A percentile compares a stretch with the other conserved stretches of the same genome.
phyloP scores from a whole-genome alignment of 108 stramenopile species.

The Asterionellopsis glacialis region DNA sequence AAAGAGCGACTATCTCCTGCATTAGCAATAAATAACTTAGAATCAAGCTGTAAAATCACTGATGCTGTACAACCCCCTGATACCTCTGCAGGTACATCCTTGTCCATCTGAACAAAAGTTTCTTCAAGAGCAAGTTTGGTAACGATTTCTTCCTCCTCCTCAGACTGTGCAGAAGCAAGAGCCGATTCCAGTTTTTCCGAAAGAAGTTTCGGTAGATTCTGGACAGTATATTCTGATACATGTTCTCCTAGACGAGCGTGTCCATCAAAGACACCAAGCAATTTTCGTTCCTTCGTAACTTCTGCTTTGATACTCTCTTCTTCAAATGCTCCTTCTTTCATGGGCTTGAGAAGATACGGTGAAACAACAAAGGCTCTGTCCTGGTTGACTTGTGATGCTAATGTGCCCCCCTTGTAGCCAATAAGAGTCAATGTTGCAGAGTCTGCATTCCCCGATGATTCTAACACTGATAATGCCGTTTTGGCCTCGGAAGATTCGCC shows the following conservation, averaged over 20 bases:
- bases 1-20: constrained; percentile 76
- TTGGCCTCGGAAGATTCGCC: no score
- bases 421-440: constrained; percentile 46
- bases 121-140: constrained; percentile 30
- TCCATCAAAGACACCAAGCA: constrained; percentile 83
- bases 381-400: constrained; percentile 56
- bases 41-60: constrained; percentile 54
- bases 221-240: constrained; percentile 64
- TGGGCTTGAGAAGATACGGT: constrained; percentile 21
- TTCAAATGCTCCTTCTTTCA: background rate
- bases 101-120: constrained; percentile 55
- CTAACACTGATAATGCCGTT: constrained; percentile 13
- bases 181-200: constrained; percentile 34
- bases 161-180: background rate
- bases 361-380: constrained; percentile 48
- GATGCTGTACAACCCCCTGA: constrained; percentile 75
- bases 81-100: constrained; percentile 50
- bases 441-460: constrained; percentile 24
- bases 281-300: constrained; percentile 10
- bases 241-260: constrained; percentile 68
- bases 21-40: constrained; percentile 71
- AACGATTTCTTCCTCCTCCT: constrained; percentile 17
- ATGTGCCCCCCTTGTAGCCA: constrained; percentile 54
- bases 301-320: constrained; percentile 1
- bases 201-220: constrained; percentile 51